A percentile compares a stretch with the other conserved stretches of the same genome.
Evolutionary conservation across 1,284 basidiomycete genomes (phyloP).

Genomic region (Tausonia pullulans): DNA sequence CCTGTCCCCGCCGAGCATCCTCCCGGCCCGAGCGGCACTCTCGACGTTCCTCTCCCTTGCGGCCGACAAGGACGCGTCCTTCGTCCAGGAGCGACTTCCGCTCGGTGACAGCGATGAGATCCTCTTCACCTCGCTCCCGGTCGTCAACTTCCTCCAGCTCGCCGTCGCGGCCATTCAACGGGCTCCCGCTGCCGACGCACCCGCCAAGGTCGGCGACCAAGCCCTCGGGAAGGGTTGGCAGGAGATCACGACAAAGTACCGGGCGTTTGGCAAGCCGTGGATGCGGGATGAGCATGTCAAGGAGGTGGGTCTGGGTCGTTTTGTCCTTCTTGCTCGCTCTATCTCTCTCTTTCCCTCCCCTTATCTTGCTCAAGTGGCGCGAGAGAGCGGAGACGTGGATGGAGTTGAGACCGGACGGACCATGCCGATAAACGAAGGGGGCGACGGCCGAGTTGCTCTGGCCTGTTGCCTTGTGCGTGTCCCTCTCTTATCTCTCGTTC

Average conservation of each 20-base stretch:
- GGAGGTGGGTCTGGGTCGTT: constrained; percentile 7
- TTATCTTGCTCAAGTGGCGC: background rate
- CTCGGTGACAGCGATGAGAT: constrained; percentile 45
- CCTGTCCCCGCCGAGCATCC: constrained; percentile 71
- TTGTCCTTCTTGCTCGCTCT: background rate
- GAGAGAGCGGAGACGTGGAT: background rate
- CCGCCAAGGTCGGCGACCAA: too few species aligned
- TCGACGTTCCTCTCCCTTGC: constrained; percentile 56
- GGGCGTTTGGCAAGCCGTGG: constrained; percentile 8
- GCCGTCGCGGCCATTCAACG: constrained; percentile 73
- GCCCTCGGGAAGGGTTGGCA: constrained; percentile 1
- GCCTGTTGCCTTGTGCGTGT: too few species aligned
- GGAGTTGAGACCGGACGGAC: too few species aligned
- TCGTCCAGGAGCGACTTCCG: constrained; percentile 36
- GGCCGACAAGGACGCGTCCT: constrained; percentile 37
- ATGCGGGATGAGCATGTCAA: constrained; percentile 9
- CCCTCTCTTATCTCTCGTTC: background rate
- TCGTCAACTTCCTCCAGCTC: constrained; percentile 77
- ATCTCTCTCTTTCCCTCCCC: background rate
- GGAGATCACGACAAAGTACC: constrained; percentile 12
- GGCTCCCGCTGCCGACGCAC: constrained; percentile 45
- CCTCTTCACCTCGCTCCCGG: constrained; percentile 54
- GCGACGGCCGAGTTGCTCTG: too few species aligned
- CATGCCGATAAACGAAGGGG: constrained; percentile 11
- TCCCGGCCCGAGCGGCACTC: constrained; percentile 74